Evolutionary conservation across 805 yeast genomes (phyloP).

Genomic region (Cyberlindnera mrakii): DNA sequence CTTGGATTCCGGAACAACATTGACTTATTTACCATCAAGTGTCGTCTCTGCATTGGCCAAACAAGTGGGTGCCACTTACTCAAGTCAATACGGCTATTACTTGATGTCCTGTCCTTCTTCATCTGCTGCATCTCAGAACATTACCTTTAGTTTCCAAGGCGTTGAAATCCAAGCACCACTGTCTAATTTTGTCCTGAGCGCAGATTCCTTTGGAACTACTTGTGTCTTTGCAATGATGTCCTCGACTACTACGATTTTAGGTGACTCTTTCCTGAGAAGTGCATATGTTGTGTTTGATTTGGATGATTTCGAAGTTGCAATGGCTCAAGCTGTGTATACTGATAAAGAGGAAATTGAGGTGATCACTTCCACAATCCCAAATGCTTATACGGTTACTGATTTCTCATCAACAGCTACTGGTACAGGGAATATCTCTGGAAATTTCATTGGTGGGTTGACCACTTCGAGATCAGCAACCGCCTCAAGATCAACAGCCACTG

Average conservation of each 20-base stretch:
- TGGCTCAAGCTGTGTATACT: slow-evolving; percentile 40
- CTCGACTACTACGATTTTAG: slow-evolving; percentile 35
- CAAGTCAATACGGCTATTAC: slow-evolving; percentile 38
- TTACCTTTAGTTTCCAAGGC: slow-evolving; percentile 47
- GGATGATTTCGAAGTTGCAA: slow-evolving; percentile 35
- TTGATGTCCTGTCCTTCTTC: slow-evolving; percentile 34
- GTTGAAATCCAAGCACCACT: slow-evolving; percentile 47
- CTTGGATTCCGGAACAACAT: slow-evolving; percentile 39
- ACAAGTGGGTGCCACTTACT: slow-evolving; percentile 39
- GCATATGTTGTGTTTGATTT: slow-evolving; percentile 53
- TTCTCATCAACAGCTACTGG: slow-evolving; percentile 34
- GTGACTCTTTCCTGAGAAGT: slow-evolving; percentile 47
- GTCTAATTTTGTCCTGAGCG: slow-evolving; percentile 25
- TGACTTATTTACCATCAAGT: slow-evolving; percentile 37
- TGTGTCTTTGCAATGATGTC: slow-evolving; percentile 41
- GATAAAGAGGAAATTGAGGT: slow-evolving; percentile 37
- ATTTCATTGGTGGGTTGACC: slow-evolving; percentile 5
- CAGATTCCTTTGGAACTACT: slow-evolving; percentile 17
- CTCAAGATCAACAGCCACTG: neutral
- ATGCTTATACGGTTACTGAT: slow-evolving; percentile 40
- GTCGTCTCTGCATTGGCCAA: slow-evolving; percentile 31
- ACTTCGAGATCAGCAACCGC: neutral
- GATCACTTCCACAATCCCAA: slow-evolving; percentile 42
- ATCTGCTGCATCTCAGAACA: slow-evolving; percentile 10
- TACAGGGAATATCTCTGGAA: slow-evolving; percentile 6